phyloP scores from a whole-genome alignment of 306 rosid genomes.

The Echinosophora koreensis region DNA sequence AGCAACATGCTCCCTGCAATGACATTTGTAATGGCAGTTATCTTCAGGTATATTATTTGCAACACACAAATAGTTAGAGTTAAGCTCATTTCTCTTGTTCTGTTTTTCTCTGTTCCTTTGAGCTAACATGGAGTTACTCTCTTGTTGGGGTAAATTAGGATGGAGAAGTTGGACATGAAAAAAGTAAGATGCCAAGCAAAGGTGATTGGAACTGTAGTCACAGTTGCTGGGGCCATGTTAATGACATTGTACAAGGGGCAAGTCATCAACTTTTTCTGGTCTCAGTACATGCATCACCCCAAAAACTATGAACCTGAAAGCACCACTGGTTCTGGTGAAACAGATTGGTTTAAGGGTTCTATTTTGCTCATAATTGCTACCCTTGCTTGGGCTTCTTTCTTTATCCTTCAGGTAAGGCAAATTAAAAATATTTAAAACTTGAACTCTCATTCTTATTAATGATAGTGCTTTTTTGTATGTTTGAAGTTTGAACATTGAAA shows the following conservation, averaged over 20 bases:
- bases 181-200: conserved; percentile 74
- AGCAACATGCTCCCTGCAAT: conserved; percentile 94
- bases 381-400: conserved; percentile 90
- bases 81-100: not conserved
- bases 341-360: conserved; percentile 86
- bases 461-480: not conserved
- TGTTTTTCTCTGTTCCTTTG: not conserved
- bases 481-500: conserved; percentile 5
- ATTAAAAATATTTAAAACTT: not conserved
- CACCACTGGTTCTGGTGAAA: conserved; percentile 49
- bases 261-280: conserved; percentile 65
- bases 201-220: conserved; percentile 78
- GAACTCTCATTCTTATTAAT: not conserved
- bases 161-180: conserved; percentile 78
- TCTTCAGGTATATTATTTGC: conserved; percentile 66
- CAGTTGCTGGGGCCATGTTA: conserved; percentile 91
- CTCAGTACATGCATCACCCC: conserved; percentile 57
- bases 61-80: too few relatives aligned
- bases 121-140: conserved; percentile 32
- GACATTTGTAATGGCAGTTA: conserved; percentile 88
- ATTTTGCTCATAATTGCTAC: conserved; percentile 82
- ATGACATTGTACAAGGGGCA: conserved; percentile 95
- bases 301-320: conserved; percentile 43
- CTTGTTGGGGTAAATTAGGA: conserved; percentile 53
- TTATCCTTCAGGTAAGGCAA: conserved; percentile 72